Percentiles rank a stretch among this genome's conserved stretches.
These are phyloP conservation scores for Hymenoscyphus infarciens DNA, from an alignment of 2,329 filamentous ascomycete genomes.

Conservation along the genomic window DNA sequence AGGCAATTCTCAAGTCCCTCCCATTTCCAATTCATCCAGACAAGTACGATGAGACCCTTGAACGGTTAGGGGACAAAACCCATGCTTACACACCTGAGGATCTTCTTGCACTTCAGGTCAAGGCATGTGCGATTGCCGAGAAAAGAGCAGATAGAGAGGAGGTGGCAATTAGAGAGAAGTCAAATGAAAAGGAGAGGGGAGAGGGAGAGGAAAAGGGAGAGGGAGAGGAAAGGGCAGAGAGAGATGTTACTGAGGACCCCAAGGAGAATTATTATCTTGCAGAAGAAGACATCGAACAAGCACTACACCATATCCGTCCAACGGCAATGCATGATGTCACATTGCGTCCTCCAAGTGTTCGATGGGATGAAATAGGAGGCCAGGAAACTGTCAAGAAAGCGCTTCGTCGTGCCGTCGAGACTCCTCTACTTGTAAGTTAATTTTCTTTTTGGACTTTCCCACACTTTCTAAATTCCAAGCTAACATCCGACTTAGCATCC, in stretches of 20 bases:
- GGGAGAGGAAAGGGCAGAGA: background rate
- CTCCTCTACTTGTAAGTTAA: slow-evolving; percentile 29
- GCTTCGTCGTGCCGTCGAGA: slow-evolving; percentile 44
- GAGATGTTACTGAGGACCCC: background rate
- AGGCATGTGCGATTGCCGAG: slow-evolving; percentile 43
- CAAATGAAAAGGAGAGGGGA: background rate
- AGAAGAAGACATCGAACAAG: slow-evolving; percentile 57
- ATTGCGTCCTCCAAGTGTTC: slow-evolving; percentile 79
- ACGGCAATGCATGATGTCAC: slow-evolving; percentile 88
- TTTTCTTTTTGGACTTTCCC: background rate
- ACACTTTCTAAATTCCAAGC: background rate
- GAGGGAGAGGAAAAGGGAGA: background rate
- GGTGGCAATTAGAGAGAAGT: background rate
- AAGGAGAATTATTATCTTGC: slow-evolving; percentile 24
- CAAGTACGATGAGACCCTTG: slow-evolving; percentile 50
- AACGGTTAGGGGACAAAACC: slow-evolving; percentile 66
- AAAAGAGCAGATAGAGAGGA: slow-evolving; percentile 20
- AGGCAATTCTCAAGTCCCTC: slow-evolving; percentile 65
- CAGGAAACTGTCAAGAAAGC: slow-evolving; percentile 70
- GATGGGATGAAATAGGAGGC: slow-evolving; percentile 85
- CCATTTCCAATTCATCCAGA: slow-evolving; percentile 44
- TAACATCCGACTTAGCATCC: slow-evolving; percentile 40
- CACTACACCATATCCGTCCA: slow-evolving; percentile 67
- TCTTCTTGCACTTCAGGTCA: slow-evolving; percentile 60
- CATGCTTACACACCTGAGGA: slow-evolving; percentile 86